These are phyloP conservation scores for Sugiyamaella mastotermitis DNA, from an alignment of 805 yeast species.

Conservation along the genomic window DNA sequence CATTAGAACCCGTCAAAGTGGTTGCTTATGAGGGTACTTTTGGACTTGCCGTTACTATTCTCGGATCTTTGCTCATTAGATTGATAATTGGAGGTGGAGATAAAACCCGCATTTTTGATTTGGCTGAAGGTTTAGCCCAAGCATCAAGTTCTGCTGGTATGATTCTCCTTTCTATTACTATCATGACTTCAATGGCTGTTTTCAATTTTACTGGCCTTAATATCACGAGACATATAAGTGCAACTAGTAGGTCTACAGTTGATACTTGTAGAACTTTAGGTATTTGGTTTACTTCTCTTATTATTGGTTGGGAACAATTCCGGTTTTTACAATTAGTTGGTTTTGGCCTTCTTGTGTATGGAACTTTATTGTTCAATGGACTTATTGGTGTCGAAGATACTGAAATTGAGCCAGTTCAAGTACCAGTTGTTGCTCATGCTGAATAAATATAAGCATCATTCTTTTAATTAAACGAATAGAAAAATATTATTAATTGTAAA, in stretches of 20 bases:
- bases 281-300: conserved; percentile 68
- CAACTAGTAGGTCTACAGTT: conserved; percentile 73
- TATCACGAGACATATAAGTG: conserved; percentile 57
- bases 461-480: too few species aligned
- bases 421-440: too few species aligned
- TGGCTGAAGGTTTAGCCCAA: conserved; percentile 26
- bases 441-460: too few species aligned
- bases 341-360: conserved; percentile 56
- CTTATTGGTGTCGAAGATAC: conserved; percentile 34
- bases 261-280: conserved; percentile 71
- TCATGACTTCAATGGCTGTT: conserved; percentile 65
- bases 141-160: conserved; percentile 24
- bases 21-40: conserved; percentile 73
- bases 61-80: conserved; percentile 41
- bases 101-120: conserved; percentile 42
- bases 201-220: conserved; percentile 73
- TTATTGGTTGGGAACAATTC: conserved; percentile 72
- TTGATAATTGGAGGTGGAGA: conserved; percentile 15
- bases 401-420: too few species aligned
- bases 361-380: conserved; percentile 70
- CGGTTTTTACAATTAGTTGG: conserved; percentile 57
- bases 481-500: too few species aligned
- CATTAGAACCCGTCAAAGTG: conserved; percentile 54
- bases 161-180: conserved; percentile 49
- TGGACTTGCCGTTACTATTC: conserved; percentile 45